Percentiles rank a stretch among this genome's conserved stretches.
phyloP scores from a whole-genome alignment of 2,329 filamentous ascomycete species.

The Colletotrichum liriopes region DNA sequence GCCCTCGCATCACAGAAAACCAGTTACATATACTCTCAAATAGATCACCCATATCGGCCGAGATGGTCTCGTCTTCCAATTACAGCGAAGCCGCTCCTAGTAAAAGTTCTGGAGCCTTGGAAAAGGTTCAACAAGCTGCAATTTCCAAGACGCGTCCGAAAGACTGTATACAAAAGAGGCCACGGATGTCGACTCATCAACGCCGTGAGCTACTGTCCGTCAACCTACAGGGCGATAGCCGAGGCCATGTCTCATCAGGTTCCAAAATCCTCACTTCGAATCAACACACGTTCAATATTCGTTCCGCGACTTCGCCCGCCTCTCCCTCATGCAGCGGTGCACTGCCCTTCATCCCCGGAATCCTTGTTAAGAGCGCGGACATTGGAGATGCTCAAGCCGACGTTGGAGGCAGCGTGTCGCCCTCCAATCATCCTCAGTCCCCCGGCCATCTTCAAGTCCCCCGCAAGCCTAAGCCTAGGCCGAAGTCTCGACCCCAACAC shows the following conservation, averaged over 20 bases:
- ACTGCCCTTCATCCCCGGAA: not conserved
- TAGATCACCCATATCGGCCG: not conserved
- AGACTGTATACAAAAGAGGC: not conserved
- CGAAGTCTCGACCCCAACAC: not conserved
- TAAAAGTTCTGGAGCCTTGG: no score
- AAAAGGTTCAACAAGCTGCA: not conserved
- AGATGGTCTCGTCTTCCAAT: not conserved
- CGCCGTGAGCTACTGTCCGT: not conserved
- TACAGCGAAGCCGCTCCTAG: fast-evolving
- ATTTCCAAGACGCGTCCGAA: not conserved
- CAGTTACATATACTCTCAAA: not conserved
- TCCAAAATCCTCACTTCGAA: no score
- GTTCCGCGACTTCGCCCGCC: no score
- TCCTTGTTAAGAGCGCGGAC: slow-evolving; percentile 12
- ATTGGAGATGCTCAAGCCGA: not conserved
- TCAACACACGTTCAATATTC: no score
- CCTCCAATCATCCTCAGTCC: not conserved
- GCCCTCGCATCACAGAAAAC: not conserved
- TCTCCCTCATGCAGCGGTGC: not conserved
- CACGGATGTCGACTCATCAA: fast-evolving
- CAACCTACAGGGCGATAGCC: not conserved
- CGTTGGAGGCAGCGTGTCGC: slow-evolving; percentile 6
- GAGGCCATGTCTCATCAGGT: no score
- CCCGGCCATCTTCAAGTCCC: slow-evolving; percentile 11
- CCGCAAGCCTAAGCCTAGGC: not conserved